Evolutionary conservation across 768 basidiomycete genomes (phyloP).

Genomic region (Leccinum uliginosum): DNA sequence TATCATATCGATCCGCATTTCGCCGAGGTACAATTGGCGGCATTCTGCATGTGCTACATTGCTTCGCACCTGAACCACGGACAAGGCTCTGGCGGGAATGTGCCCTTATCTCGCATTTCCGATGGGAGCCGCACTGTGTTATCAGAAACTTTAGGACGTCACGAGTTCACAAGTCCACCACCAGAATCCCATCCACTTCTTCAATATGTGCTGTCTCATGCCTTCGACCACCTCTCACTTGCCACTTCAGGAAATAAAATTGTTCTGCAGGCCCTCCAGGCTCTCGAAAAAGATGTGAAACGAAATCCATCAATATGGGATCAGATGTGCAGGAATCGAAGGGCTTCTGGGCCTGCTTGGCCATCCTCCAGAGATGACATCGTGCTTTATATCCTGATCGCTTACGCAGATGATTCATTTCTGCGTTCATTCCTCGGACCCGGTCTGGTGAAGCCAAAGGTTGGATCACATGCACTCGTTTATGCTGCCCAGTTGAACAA

Average conservation of each 20-base stretch:
- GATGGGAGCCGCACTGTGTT: background rate
- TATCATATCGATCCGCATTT: background rate
- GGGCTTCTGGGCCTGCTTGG: background rate
- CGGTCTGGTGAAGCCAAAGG: background rate
- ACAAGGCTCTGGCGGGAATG: background rate
- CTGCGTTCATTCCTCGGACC: background rate
- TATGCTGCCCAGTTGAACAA: background rate
- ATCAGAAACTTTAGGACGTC: background rate
- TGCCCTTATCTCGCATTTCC: background rate
- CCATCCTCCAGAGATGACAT: slow-evolving; percentile 1
- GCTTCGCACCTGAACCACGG: background rate
- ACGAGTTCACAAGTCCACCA: background rate
- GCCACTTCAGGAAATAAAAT: background rate
- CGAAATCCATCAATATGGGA: slow-evolving; percentile 3
- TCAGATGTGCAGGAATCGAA: background rate
- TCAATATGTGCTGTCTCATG: background rate
- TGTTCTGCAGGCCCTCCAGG: background rate
- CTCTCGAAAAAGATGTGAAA: background rate
- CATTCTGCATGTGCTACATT: slow-evolving; percentile 9
- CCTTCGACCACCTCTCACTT: slow-evolving; percentile 4
- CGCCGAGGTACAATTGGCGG: background rate
- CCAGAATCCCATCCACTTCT: slow-evolving; percentile 1
- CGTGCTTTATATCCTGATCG: background rate
- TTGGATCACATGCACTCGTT: background rate
- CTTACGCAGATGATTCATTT: background rate